A percentile compares a stretch with the other conserved stretches of the same genome.
Evolutionary conservation across 2,329 filamentous ascomycete species (phyloP).

Genomic region (Alternaria sp.): DNA sequence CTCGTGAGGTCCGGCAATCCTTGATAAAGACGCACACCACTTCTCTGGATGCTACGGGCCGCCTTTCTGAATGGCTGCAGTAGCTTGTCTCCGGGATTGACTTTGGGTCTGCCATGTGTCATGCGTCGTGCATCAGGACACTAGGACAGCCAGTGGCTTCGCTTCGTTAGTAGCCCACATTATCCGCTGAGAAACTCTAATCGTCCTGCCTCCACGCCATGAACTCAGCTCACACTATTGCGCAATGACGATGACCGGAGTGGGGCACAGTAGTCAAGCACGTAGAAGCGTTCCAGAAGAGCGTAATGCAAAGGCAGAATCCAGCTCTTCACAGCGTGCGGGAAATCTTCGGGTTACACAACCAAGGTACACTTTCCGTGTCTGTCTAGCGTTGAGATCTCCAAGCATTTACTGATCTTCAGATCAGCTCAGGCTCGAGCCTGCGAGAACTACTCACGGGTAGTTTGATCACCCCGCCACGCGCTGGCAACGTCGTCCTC

Average conservation of each 20-base stretch:
- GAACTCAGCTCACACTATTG: conserved; percentile 10
- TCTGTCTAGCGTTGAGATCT: conserved; percentile 12
- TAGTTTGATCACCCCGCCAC: conserved; percentile 20
- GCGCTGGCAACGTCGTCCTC: conserved; percentile 13
- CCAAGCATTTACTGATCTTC: conserved; percentile 8
- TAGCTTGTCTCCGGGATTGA: conserved; percentile 9
- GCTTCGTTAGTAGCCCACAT: conserved; percentile 19
- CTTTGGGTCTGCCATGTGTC: conserved; percentile 21
- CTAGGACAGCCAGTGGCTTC: conserved; percentile 17
- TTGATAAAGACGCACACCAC: conserved; percentile 7
- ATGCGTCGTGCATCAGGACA: conserved; percentile 28
- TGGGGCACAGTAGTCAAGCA: conserved; percentile 6
- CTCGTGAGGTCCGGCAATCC: conserved; percentile 8
- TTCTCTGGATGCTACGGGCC: conserved; percentile 5
- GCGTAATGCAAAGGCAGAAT: conserved; percentile 3
- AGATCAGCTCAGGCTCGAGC: conserved; percentile 6
- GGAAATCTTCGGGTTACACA: not conserved
- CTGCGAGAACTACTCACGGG: conserved; percentile 20
- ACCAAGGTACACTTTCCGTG: not conserved
- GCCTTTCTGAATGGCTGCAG: conserved; percentile 13
- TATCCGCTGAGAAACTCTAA: conserved; percentile 25
- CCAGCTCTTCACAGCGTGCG: conserved; percentile 1
- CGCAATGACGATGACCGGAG: conserved; percentile 12
- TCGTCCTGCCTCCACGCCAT: conserved; percentile 6
- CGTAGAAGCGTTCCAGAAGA: conserved; percentile 20